Percentiles rank a stretch among this genome's conserved stretches.
phyloP scores from a whole-genome alignment of 352 stramenopile species.

The Globisporangium paroecandrum region DNA sequence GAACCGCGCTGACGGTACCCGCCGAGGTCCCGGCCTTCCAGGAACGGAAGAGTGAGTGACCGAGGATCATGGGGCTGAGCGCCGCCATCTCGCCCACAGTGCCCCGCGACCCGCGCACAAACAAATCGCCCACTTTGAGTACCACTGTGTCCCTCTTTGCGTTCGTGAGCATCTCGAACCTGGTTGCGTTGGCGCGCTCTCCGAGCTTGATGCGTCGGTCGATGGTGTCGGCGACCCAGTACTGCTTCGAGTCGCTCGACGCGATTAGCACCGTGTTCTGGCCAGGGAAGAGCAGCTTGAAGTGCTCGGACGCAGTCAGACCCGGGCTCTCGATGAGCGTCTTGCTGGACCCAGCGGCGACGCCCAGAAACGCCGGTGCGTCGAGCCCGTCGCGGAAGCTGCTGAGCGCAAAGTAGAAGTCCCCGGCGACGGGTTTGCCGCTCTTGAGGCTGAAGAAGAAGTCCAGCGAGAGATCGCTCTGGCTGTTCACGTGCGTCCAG shows the following conservation, averaged over 20 bases:
- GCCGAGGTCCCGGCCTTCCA: background rate
- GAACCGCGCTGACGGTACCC: background rate
- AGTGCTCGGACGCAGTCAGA: background rate
- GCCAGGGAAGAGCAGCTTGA: background rate
- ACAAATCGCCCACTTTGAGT: background rate
- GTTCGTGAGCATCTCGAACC: background rate
- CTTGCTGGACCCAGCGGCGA: background rate
- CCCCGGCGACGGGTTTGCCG: background rate
- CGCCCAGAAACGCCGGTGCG: background rate
- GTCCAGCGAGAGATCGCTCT: background rate
- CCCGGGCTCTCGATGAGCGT: background rate
- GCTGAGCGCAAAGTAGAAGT: slow-evolving; percentile 7
- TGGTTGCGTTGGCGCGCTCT: background rate
- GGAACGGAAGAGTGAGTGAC: background rate
- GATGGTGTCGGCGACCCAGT: background rate
- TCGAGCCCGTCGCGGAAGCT: slow-evolving; percentile 1
- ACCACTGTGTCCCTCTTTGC: background rate
- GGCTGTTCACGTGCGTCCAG: slow-evolving; percentile 4
- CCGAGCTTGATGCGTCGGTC: background rate
- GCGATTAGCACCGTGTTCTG: slow-evolving; percentile 3
- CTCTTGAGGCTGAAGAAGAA: slow-evolving; percentile 6
- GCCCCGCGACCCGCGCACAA: background rate
- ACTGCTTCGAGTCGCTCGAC: background rate
- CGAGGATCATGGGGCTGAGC: slow-evolving; percentile 4
- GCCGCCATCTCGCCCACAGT: background rate